Evolutionary conservation across 345 rosid genomes (phyloP).

Genomic region (Zanthoxylum bungeanum): DNA sequence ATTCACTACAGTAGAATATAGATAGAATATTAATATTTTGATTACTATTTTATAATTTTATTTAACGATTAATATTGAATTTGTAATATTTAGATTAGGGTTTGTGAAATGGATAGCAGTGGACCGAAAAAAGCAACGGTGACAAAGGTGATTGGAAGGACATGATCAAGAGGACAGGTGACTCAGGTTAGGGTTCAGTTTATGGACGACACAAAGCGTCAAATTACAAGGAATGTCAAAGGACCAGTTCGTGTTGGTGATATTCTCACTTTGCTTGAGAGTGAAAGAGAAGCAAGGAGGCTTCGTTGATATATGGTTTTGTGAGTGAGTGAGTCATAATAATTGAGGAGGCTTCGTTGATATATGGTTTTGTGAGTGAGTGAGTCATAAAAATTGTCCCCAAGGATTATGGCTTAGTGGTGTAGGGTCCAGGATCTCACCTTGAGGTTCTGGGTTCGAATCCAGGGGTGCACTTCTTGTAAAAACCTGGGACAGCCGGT

Average conservation of each 20-base stretch:
- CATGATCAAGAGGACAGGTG: constrained; percentile 17
- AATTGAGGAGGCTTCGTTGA: constrained; percentile 8
- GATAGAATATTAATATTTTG: no score
- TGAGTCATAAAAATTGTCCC: not conserved
- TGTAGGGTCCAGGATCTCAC: no score
- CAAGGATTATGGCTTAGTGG: no score
- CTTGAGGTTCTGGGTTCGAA: no score
- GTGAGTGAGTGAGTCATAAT: not conserved
- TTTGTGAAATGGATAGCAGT: not conserved
- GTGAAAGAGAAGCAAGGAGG: constrained; percentile 15
- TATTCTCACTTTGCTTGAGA: constrained; percentile 1
- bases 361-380: not conserved
- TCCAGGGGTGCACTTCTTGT: no score
- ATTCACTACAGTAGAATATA: no score
- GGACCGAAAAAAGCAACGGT: constrained; percentile 9
- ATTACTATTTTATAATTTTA: not conserved
- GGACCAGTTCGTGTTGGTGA: constrained; percentile 5
- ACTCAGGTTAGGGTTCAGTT: constrained; percentile 18
- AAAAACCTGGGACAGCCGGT: no score
- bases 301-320: not conserved
- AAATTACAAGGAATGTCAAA: constrained; percentile 10
- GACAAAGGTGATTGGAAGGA: constrained; percentile 6
- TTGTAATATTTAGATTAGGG: not conserved
- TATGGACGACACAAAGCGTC: constrained; percentile 1
- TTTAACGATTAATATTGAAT: no score